These are phyloP conservation scores for Ammopiptanthus mongolicus DNA, from an alignment of 306 rosid species.

Conservation along the genomic window DNA sequence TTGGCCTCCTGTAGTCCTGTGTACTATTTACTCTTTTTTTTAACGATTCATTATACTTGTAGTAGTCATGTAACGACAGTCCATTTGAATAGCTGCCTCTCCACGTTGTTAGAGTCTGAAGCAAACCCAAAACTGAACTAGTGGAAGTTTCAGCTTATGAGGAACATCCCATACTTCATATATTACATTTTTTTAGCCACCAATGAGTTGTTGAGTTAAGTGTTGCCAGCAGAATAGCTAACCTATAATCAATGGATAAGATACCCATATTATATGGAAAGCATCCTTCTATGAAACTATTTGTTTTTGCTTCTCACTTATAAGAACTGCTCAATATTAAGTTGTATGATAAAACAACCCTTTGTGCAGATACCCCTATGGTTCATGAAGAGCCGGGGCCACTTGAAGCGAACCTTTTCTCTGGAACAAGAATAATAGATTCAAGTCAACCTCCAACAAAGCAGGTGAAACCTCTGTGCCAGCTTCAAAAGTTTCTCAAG, in stretches of 20 bases:
- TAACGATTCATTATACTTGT: background rate
- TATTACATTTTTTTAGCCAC: background rate
- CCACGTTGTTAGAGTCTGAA: background rate
- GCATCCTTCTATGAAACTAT: background rate
- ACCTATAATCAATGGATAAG: background rate
- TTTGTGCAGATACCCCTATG: constrained; percentile 46
- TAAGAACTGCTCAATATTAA: background rate
- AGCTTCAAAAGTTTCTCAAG: constrained; percentile 57
- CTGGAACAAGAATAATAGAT: constrained; percentile 54
- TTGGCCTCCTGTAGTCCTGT: background rate
- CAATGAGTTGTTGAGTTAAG: background rate
- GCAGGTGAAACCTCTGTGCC: constrained; percentile 56
- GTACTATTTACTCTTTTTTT: background rate
- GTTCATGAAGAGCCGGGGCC: constrained; percentile 71
- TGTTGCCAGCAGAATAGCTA: background rate
- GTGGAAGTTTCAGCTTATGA: background rate
- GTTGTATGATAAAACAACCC: constrained; percentile 21
- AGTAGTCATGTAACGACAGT: background rate
- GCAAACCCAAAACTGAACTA: constrained; percentile 2
- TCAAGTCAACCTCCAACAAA: constrained; percentile 49
- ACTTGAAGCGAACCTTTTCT: constrained; percentile 51
- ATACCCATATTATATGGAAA: background rate
- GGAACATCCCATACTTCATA: background rate
- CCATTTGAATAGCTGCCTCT: background rate
- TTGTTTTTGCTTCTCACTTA: background rate